Percentiles rank a stretch among this genome's conserved stretches.
Conservation (phyloP, 140 eudicot genomes). For the Cichorium intybus region DNA sequence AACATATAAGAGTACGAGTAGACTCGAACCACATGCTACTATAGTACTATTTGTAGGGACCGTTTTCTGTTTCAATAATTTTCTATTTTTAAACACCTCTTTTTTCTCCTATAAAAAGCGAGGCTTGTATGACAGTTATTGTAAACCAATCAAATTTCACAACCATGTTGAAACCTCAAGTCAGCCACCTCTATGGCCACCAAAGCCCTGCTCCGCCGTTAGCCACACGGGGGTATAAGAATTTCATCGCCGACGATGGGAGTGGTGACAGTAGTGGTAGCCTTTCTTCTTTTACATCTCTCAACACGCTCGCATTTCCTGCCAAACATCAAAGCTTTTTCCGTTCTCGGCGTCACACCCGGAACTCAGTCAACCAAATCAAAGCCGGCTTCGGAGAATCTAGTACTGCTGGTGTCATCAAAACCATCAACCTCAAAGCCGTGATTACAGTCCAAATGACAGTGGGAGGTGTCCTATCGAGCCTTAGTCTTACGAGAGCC, state of each 20-base stretch:
- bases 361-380: background rate
- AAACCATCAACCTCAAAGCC: slow-evolving; percentile 31
- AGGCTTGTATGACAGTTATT: background rate
- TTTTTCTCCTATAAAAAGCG: slow-evolving; percentile 9
- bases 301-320: slow-evolving; percentile 25
- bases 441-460: slow-evolving; percentile 48
- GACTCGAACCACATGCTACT: background rate
- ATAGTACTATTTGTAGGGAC: background rate
- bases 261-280: background rate
- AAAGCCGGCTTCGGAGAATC: slow-evolving; percentile 12
- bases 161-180: slow-evolving; percentile 30
- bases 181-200: slow-evolving; percentile 15
- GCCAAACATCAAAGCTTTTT: background rate
- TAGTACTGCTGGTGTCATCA: slow-evolving; percentile 4
- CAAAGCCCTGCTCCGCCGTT: slow-evolving; percentile 7
- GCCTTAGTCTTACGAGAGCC: slow-evolving; percentile 32
- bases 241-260: slow-evolving; percentile 11
- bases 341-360: background rate
- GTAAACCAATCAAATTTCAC: background rate
- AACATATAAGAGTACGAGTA: background rate
- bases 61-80: background rate
- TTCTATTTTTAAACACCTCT: background rate
- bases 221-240: slow-evolving; percentile 7
- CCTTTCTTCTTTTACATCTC: slow-evolving; percentile 15
- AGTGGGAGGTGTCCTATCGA: slow-evolving; percentile 45